Percentiles rank a stretch among this genome's conserved stretches.
Evolutionary conservation across 2,329 filamentous ascomycete genomes (phyloP).

Genomic region (Fusarium ramigenum): DNA sequence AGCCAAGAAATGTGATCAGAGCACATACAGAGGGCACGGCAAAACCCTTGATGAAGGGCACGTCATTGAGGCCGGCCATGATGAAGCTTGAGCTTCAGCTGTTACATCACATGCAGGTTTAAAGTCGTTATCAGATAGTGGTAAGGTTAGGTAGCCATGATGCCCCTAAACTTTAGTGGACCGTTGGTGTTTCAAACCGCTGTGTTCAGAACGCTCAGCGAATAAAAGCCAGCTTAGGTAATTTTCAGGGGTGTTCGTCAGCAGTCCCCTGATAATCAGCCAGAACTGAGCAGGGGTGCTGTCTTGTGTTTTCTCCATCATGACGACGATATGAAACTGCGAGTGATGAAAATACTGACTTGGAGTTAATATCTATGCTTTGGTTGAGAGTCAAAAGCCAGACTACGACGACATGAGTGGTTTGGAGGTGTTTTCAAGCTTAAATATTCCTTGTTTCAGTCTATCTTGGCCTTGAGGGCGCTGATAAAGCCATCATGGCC

Average conservation of each 20-base stretch:
- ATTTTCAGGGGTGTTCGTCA: constrained; percentile 33
- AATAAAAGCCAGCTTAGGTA: constrained; percentile 27
- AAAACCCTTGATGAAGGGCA: constrained; percentile 60
- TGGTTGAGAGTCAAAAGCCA: background rate
- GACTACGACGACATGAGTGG: constrained; percentile 27
- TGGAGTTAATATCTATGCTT: constrained; percentile 1
- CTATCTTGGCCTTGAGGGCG: constrained; percentile 12
- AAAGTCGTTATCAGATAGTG: constrained; percentile 1
- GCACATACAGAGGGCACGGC: constrained; percentile 74
- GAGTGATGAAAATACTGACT: background rate
- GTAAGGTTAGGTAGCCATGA: background rate
- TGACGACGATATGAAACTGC: constrained; percentile 7
- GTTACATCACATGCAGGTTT: constrained; percentile 21
- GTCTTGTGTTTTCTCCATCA: constrained; percentile 18
- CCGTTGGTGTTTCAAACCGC: background rate
- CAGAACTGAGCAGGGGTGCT: constrained; percentile 22
- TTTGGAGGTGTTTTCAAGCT: constrained; percentile 3
- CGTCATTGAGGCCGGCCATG: constrained; percentile 56
- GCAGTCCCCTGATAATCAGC: constrained; percentile 27
- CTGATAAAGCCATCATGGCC: constrained; percentile 31
- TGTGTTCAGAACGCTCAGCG: constrained; percentile 2
- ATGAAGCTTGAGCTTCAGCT: background rate
- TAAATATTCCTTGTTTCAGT: constrained; percentile 15
- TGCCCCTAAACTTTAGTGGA: constrained; percentile 9
- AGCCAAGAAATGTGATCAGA: constrained; percentile 75